phyloP scores from a whole-genome alignment of 495 filamentous ascomycete genomes.

The Tuber borchii region DNA sequence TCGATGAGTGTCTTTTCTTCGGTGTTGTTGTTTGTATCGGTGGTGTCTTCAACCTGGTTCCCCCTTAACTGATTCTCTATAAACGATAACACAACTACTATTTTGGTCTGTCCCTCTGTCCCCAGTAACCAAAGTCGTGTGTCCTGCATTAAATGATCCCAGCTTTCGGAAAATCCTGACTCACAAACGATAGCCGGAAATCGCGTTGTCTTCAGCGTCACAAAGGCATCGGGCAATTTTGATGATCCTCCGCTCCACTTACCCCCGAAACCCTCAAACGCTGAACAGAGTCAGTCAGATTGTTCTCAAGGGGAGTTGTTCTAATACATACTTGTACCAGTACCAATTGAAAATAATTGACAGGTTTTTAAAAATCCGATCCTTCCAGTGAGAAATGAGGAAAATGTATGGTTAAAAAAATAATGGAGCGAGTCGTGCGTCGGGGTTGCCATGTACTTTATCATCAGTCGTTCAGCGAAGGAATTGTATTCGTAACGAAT shows the following conservation, averaged over 20 bases:
- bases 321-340: neutral
- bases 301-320: neutral
- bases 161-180: neutral
- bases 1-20: neutral
- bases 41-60: neutral
- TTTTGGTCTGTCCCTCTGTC: neutral
- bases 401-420: neutral
- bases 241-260: neutral
- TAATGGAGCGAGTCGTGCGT: neutral
- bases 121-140: neutral
- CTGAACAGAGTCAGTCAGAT: neutral
- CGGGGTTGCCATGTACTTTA: neutral
- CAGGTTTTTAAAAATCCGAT: neutral
- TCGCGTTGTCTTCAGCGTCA: neutral
- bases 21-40: neutral
- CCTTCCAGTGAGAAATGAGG: neutral
- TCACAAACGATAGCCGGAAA: neutral
- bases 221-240: neutral
- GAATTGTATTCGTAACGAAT: neutral
- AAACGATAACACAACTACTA: neutral
- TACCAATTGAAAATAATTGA: neutral
- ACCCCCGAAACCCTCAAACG: neutral
- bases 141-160: neutral
- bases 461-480: neutral
- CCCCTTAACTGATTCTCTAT: neutral